Evolutionary conservation across 169 alveolate genomes (phyloP).

Genomic region (Cryptosporidium tyzzeri): DNA sequence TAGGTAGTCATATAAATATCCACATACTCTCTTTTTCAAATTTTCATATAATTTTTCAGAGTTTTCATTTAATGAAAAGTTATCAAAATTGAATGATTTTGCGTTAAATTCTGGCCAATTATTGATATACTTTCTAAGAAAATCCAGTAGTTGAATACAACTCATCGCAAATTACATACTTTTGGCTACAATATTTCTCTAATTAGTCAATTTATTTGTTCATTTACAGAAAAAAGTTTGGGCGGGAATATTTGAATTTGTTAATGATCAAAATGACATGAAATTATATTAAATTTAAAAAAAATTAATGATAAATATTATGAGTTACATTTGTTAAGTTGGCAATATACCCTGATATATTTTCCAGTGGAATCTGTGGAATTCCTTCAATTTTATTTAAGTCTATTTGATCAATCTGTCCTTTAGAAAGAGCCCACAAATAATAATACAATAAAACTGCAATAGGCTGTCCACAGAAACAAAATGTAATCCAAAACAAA

Average conservation of each 20-base stretch:
- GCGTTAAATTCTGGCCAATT: background rate
- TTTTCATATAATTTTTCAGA: background rate
- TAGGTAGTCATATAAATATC: constrained; percentile 12
- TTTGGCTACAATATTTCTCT: background rate
- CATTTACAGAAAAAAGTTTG: background rate
- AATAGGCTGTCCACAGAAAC: constrained; percentile 95
- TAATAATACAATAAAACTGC: constrained; percentile 83
- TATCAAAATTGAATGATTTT: background rate
- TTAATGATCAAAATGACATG: background rate
- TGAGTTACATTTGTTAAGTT: constrained; percentile 71
- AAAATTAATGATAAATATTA: constrained; percentile 41
- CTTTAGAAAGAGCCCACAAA: constrained; percentile 78
- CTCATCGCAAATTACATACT: constrained; percentile 18
- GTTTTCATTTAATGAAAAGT: background rate
- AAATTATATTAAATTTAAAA: background rate
- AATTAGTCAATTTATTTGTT: background rate
- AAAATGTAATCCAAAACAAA: constrained; percentile 92
- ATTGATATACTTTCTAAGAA: background rate
- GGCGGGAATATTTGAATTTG: background rate
- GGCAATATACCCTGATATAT: constrained; percentile 62
- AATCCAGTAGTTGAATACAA: background rate
- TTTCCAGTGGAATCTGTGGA: constrained; percentile 74
- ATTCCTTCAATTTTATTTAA: constrained; percentile 65
- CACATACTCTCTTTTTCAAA: background rate
- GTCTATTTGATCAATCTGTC: constrained; percentile 71